A percentile compares a stretch with the other conserved stretches of the same genome.
Evolutionary conservation across 2,329 filamentous ascomycete genomes (phyloP).

Genomic region (Nemania abortiva): DNA sequence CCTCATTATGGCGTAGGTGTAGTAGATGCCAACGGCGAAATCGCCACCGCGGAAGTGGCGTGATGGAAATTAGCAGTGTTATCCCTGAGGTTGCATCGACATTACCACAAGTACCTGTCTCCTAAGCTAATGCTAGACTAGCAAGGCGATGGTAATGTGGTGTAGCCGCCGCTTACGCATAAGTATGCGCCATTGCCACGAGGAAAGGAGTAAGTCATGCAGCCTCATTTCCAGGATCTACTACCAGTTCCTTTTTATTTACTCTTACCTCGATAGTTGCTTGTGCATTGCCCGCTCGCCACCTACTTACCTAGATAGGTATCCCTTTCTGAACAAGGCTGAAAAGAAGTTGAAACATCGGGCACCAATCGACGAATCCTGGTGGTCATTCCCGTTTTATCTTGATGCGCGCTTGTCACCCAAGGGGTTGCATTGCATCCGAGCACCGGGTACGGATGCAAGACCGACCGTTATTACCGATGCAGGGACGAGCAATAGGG

Average conservation of each 20-base stretch:
- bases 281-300: conserved; percentile 17
- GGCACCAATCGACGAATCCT: conserved; percentile 30
- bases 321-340: conserved; percentile 29
- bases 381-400: conserved; percentile 23
- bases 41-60: conserved; percentile 14
- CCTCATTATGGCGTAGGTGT: conserved; percentile 3
- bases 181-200: conserved; percentile 31
- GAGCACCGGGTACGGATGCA: conserved; percentile 28
- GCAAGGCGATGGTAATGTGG: conserved; percentile 13
- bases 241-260: conserved; percentile 27
- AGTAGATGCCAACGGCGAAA: conserved; percentile 10
- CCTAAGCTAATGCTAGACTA: conserved; percentile 30
- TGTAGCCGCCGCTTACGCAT: conserved; percentile 21
- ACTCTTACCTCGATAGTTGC: conserved; percentile 15
- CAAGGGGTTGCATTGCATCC: conserved; percentile 36
- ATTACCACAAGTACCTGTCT: not conserved
- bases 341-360: conserved; percentile 23
- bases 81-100: conserved; percentile 29
- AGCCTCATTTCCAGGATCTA: conserved; percentile 38
- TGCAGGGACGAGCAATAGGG: conserved; percentile 31
- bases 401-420: conserved; percentile 13
- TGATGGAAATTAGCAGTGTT: not conserved
- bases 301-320: not conserved
- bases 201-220: conserved; percentile 34
- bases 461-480: conserved; percentile 18